phyloP scores from a whole-genome alignment of 2,329 filamentous ascomycete species.

The Diaporthe vexans region DNA sequence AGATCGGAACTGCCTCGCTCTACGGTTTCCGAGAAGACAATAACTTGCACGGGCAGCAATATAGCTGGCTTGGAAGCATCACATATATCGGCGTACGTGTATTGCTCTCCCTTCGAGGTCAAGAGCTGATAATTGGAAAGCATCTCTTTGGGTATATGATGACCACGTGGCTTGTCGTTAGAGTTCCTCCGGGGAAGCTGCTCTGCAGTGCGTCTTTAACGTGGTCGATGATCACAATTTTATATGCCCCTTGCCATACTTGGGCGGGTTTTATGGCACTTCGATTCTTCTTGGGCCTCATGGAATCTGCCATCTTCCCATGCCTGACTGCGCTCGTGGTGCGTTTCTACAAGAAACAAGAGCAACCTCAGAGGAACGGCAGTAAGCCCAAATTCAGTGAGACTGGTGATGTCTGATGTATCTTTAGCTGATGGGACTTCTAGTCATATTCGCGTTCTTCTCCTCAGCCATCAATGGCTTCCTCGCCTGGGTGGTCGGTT shows the following conservation, averaged over 20 bases:
- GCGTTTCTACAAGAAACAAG: constrained; percentile 55
- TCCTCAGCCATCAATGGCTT: constrained; percentile 55
- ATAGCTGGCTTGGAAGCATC: constrained; percentile 52
- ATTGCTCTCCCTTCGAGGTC: background rate
- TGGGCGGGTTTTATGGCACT: constrained; percentile 52
- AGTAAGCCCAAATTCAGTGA: no score
- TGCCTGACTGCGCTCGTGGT: constrained; percentile 53
- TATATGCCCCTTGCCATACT: constrained; percentile 47
- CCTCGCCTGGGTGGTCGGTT: constrained; percentile 58
- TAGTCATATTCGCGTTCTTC: constrained; percentile 53
- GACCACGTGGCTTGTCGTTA: constrained; percentile 48
- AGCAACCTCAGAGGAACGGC: constrained; percentile 53
- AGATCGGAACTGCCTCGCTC: constrained; percentile 51
- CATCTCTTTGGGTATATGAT: constrained; percentile 46
- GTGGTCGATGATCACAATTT: constrained; percentile 50
- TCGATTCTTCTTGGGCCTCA: constrained; percentile 53
- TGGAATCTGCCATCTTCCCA: constrained; percentile 53
- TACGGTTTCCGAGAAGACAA: constrained; percentile 53
- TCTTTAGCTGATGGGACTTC: background rate
- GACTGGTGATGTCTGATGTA: no score
- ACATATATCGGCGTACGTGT: constrained; percentile 48
- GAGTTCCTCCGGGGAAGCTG: constrained; percentile 48
- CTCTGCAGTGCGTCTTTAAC: constrained; percentile 47
- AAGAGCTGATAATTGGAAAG: constrained; percentile 37
- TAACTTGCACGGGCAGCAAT: constrained; percentile 50